Base-by-base conservation (phyloP, 352 stramenopile species). In the Blastocystis sp. region DNA sequence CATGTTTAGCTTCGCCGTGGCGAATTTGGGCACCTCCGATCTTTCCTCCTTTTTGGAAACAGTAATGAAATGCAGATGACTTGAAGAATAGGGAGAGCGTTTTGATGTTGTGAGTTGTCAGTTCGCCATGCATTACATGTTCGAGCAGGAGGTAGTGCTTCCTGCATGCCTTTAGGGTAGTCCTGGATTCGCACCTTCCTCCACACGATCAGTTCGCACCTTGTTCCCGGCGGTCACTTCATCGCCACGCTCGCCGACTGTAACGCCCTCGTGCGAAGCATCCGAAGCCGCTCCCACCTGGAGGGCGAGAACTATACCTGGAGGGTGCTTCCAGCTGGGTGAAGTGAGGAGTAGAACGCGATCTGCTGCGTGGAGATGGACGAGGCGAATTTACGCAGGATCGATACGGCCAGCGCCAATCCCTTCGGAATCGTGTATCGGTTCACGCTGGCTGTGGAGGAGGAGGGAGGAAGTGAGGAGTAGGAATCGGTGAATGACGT, bases 41-140 rank as follows among this genome's bases (percentile, higher is more conserved):
- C 28, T 87, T 5, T 38, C 40, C 19, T n/a, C n/a, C 28, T 62
- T 71, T 40, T 60, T 87, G 40, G 41, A 87, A 34, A 69, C 38
- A 43, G 77, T 87, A 77, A 34, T 21, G 7, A 1, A 3, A 17
- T n/a, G 71, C 7, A 2, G 23, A 17, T 34, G 21, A 2, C 3
- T 74, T 77, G 14, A 41, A 23, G 59, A 3, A 5, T 87, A 87
- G 62, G 45, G 43, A 41, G 77, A 87, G 40, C 21, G 38, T 21
- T 87, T 87, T 77, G 77, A 87, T n/a, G 34, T 74, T 10, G 34
- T 76, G 3, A 87, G 77, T 21, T 87, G 77, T 78, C 77, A 87
- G 48, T 87, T 87, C 40, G 77, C 77, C 2, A 62, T 87, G 38
- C 77, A 87, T 61, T 87, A 87, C n/a, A 62, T 87, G 43, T 87